phyloP scores from a whole-genome alignment of 257 asterid genomes.

The Prunella vulgaris region DNA sequence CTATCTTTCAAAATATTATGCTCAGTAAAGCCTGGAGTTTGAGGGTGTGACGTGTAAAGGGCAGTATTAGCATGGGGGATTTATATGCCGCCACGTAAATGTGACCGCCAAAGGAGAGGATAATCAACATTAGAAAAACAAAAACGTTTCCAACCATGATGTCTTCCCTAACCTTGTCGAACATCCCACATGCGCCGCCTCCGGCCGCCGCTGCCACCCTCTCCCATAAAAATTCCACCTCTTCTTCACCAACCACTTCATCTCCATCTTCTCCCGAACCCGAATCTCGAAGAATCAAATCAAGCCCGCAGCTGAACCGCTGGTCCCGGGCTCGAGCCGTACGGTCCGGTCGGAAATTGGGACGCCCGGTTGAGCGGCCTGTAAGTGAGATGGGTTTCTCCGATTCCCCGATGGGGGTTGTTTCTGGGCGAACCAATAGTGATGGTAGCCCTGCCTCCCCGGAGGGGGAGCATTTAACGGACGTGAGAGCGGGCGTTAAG shows the following conservation, averaged over 20 bases:
- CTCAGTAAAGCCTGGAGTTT: no score
- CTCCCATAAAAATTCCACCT: conserved; percentile 22
- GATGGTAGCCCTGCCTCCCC: conserved; percentile 22
- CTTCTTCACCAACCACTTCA: not conserved
- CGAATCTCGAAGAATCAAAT: conserved; percentile 38
- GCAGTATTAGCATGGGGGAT: no score
- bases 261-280: conserved; percentile 31
- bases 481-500: conserved; percentile 34
- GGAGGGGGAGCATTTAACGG: conserved; percentile 34
- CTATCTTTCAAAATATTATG: no score
- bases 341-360: conserved; percentile 71
- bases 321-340: conserved; percentile 92
- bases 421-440: conserved; percentile 1
- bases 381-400: conserved; percentile 8
- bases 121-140: not conserved
- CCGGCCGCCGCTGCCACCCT: conserved; percentile 18
- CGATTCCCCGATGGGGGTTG: conserved; percentile 9
- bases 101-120: not conserved
- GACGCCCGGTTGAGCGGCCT: conserved; percentile 37
- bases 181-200: conserved; percentile 27
- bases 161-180: conserved; percentile 36
- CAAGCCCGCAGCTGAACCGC: conserved; percentile 78
- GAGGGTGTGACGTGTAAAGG: no score
- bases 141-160: conserved; percentile 37
- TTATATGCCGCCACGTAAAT: not conserved